phyloP scores from a whole-genome alignment of 139 green algal species.

The Chlorokybus atmophyticus region DNA sequence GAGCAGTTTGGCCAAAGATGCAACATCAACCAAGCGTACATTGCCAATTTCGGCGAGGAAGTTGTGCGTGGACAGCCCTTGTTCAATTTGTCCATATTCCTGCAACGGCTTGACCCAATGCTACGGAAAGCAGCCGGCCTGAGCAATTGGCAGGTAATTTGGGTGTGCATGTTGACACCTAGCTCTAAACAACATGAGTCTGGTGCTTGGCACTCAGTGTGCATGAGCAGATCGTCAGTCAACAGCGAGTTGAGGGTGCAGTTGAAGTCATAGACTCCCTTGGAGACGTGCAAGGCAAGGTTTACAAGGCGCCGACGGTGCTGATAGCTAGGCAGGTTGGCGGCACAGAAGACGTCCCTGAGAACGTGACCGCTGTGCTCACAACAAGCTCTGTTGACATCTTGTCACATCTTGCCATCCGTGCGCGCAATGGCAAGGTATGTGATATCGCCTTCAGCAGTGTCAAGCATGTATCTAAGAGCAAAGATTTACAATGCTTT shows the following conservation, averaged over 20 bases:
- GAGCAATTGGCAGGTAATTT: conserved; percentile 38
- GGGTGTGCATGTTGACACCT: neutral
- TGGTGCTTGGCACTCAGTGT: conserved; percentile 48
- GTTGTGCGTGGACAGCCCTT: conserved; percentile 61
- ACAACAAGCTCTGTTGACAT: conserved; percentile 58
- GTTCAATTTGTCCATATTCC: conserved; percentile 47
- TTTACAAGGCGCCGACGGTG: conserved; percentile 1
- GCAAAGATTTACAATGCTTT: no score
- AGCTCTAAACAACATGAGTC: neutral
- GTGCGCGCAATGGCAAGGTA: conserved; percentile 49
- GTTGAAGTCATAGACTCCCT: conserved; percentile 15
- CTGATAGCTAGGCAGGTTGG: conserved; percentile 31
- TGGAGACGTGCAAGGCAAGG: conserved; percentile 6
- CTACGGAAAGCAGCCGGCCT: conserved; percentile 46
- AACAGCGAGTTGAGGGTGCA: neutral
- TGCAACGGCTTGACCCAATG: conserved; percentile 46
- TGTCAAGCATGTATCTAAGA: no score
- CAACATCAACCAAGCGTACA: conserved; percentile 43
- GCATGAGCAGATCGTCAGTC: neutral
- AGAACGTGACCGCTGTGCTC: conserved; percentile 54
- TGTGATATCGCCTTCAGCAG: neutral
- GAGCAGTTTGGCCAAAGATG: conserved; percentile 41
- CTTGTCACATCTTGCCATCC: conserved; percentile 77
- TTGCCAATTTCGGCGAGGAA: conserved; percentile 82
- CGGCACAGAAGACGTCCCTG: conserved; percentile 82